phyloP scores from a whole-genome alignment of 768 basidiomycete genomes.

The Termitomyces sp. region DNA sequence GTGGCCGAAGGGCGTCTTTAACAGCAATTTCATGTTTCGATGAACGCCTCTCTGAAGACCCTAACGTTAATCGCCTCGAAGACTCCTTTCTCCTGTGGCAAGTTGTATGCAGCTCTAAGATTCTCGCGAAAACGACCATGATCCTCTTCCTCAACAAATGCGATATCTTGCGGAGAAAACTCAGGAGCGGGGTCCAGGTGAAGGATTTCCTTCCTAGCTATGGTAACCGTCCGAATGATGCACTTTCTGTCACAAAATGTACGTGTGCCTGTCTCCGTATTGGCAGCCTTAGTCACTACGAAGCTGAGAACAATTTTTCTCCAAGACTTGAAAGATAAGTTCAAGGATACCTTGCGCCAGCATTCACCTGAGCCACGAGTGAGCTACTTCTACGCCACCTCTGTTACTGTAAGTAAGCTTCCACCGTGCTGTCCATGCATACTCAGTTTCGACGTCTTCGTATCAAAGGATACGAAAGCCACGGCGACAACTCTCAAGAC shows the following conservation, averaged over 20 bases:
- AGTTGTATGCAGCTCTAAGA: slow-evolving; percentile 52
- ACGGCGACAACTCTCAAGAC: slow-evolving; percentile 50
- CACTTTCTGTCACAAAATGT: slow-evolving; percentile 53
- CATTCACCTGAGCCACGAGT: slow-evolving; percentile 45
- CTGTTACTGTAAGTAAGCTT: slow-evolving; percentile 42
- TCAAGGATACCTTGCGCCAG: slow-evolving; percentile 50
- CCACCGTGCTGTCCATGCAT: too few species aligned
- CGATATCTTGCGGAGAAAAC: slow-evolving; percentile 54
- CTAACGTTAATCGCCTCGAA: slow-evolving; percentile 62
- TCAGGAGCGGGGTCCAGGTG: slow-evolving; percentile 38
- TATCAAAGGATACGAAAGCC: slow-evolving; percentile 55
- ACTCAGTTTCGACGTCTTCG: not conserved
- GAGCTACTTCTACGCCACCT: slow-evolving; percentile 58
- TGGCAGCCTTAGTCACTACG: not conserved
- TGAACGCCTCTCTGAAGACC: slow-evolving; percentile 52
- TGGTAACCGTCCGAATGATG: slow-evolving; percentile 60
- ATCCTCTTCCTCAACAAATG: slow-evolving; percentile 76
- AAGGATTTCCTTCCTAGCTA: slow-evolving; percentile 57
- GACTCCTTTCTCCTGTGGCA: slow-evolving; percentile 72
- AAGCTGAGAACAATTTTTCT: not conserved
- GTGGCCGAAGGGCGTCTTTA: not conserved
- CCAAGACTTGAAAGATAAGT: slow-evolving; percentile 40
- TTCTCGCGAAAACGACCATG: slow-evolving; percentile 58
- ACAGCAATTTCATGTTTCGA: slow-evolving; percentile 43
- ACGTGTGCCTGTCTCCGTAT: slow-evolving; percentile 18